phyloP scores from a whole-genome alignment of 495 filamentous ascomycete species.

The Staphylotrichum tortipilum region DNA sequence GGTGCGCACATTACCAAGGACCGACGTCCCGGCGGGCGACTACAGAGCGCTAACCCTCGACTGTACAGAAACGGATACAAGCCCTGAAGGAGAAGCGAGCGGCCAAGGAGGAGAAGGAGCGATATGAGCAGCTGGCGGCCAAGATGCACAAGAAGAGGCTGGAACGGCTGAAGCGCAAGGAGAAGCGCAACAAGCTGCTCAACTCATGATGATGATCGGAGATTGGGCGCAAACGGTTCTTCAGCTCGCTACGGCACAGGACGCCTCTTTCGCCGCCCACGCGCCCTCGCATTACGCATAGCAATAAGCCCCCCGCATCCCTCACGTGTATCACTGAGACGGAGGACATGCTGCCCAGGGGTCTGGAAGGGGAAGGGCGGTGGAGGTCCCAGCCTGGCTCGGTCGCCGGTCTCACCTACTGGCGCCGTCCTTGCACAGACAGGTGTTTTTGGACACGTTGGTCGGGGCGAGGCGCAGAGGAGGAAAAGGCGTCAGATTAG shows the following conservation, averaged over 20 bases:
- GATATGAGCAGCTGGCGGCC: slow-evolving; percentile 90
- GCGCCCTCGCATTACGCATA: no score
- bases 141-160: slow-evolving; percentile 96
- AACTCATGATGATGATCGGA: slow-evolving; percentile 62
- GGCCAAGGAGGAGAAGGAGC: slow-evolving; percentile 83
- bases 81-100: slow-evolving; percentile 73
- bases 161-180: slow-evolving; percentile 82
- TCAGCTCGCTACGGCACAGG: neutral
- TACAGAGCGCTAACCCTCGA: slow-evolving; percentile 4
- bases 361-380: neutral
- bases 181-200: slow-evolving; percentile 95
- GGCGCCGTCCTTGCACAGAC: no score
- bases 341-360: no score
- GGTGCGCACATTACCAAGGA: slow-evolving; percentile 37
- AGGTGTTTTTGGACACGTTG: no score
- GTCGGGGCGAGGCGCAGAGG: no score
- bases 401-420: neutral
- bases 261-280: neutral
- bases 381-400: neutral
- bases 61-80: slow-evolving; percentile 58
- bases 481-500: no score
- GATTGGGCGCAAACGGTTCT: neutral
- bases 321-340: no score
- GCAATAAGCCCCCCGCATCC: no score
- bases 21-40: neutral